Conservation (phyloP, 306 rosid genomes). For the Pyrus communis region DNA sequence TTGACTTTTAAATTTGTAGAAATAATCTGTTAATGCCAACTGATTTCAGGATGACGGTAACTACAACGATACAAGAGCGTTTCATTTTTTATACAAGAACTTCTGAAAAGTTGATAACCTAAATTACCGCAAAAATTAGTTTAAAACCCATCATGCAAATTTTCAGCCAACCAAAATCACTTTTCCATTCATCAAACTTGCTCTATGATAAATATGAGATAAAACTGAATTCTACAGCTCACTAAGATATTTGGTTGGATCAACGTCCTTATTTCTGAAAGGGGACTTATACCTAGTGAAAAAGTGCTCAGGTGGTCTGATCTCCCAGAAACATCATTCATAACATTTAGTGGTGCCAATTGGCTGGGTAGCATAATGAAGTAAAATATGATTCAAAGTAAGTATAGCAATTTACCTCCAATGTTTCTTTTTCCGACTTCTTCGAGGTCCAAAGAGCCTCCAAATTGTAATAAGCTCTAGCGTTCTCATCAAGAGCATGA, state of each 20-base stretch:
- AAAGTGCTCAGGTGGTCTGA: not conserved
- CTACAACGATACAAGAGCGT: not conserved
- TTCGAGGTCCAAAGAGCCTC: constrained; percentile 63
- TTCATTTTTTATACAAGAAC: not conserved
- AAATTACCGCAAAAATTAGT: not conserved
- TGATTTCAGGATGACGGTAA: not conserved
- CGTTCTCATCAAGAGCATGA: constrained; percentile 94
- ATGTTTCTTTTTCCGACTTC: constrained; percentile 41
- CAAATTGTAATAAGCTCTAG: constrained; percentile 86
- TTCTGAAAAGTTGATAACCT: not conserved
- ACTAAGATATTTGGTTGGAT: not conserved
- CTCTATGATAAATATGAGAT: not conserved
- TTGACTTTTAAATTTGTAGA: not conserved
- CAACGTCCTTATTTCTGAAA: not conserved
- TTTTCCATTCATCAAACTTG: not conserved
- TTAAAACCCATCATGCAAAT: not conserved
- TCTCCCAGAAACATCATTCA: not conserved
- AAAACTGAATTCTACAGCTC: not conserved
- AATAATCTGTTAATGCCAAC: not conserved
- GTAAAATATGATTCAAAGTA: not conserved
- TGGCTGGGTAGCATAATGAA: not conserved
- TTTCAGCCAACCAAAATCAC: not conserved
- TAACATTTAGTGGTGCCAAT: not conserved
- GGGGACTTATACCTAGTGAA: not conserved
- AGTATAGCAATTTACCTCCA: constrained; percentile 32